A percentile compares a stretch with the other conserved stretches of the same genome.
phyloP scores from a whole-genome alignment of 2,329 filamentous ascomycete species.

The Alternaria burnsii region DNA sequence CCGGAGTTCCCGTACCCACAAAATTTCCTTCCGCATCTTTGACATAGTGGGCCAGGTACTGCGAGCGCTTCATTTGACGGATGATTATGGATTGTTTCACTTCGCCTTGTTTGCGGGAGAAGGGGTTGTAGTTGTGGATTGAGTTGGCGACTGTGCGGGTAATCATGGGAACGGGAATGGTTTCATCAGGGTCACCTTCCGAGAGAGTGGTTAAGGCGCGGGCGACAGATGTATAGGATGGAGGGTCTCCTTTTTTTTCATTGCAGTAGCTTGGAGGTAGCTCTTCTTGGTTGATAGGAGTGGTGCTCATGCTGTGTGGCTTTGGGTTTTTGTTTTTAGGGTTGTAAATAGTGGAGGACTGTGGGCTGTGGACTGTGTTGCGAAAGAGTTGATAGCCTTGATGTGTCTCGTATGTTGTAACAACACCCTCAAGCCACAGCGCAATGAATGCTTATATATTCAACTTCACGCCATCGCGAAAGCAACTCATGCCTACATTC shows the following conservation, averaged over 20 bases:
- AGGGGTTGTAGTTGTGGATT: conserved; percentile 25
- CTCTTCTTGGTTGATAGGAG: not conserved
- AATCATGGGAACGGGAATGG: conserved; percentile 24
- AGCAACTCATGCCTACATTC: not conserved
- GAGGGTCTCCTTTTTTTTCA: not conserved
- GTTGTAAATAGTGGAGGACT: not conserved
- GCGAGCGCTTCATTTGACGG: conserved; percentile 31
- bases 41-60: conserved; percentile 41
- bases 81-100: conserved; percentile 8
- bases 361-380: not conserved
- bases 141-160: conserved; percentile 12
- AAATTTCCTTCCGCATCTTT: conserved; percentile 42
- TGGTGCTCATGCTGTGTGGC: not conserved
- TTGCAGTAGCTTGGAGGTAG: conserved; percentile 15
- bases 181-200: conserved; percentile 18
- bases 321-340: not conserved
- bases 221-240: conserved; percentile 18
- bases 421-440: not conserved
- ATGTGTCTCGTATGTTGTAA: not conserved
- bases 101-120: conserved; percentile 18
- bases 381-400: not conserved
- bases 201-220: conserved; percentile 13
- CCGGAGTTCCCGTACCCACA: conserved; percentile 32
- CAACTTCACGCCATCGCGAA: not conserved
- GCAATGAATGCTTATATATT: not conserved